Evolutionary conservation across 169 alveolate species (phyloP).

Genomic region (Plasmodium berghei): DNA sequence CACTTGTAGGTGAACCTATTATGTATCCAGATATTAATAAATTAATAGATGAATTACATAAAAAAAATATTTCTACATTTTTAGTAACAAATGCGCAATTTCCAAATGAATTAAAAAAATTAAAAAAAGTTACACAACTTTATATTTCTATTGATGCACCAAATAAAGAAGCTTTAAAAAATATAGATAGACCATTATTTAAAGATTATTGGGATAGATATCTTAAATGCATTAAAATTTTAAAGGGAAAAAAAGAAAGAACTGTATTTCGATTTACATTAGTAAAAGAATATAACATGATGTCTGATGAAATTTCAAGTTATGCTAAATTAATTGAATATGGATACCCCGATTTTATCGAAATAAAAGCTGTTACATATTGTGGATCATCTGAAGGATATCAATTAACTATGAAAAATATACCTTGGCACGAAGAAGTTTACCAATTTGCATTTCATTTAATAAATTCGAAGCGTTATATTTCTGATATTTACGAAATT

Average conservation of each 20-base stretch:
- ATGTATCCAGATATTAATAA: slow-evolving; percentile 92
- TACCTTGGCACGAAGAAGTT: slow-evolving; percentile 91
- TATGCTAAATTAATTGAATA: slow-evolving; percentile 84
- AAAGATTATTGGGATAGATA: slow-evolving; percentile 92
- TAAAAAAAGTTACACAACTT: slow-evolving; percentile 89
- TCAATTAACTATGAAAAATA: slow-evolving; percentile 87
- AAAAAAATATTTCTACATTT: slow-evolving; percentile 87
- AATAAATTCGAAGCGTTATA: slow-evolving; percentile 52
- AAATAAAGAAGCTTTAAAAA: slow-evolving; percentile 81
- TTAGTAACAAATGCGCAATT: slow-evolving; percentile 93
- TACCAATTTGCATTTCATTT: slow-evolving; percentile 71
- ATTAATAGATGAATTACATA: slow-evolving; percentile 86
- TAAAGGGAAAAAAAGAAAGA: slow-evolving; percentile 85
- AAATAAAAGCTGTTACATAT: slow-evolving; percentile 92
- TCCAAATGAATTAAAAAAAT: slow-evolving; percentile 87
- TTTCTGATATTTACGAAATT: slow-evolving; percentile 83
- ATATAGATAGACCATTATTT: slow-evolving; percentile 90
- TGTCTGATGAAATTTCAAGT: slow-evolving; percentile 80
- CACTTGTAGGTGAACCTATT: slow-evolving; percentile 94
- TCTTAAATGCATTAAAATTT: slow-evolving; percentile 82
- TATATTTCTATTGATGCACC: slow-evolving; percentile 89
- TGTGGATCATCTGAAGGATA: slow-evolving; percentile 90
- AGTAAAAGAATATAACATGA: slow-evolving; percentile 85
- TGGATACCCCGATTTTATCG: slow-evolving; percentile 90
- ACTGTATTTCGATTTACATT: slow-evolving; percentile 90